phyloP scores from a whole-genome alignment of 306 rosid genomes.

The Malus sieversii region DNA sequence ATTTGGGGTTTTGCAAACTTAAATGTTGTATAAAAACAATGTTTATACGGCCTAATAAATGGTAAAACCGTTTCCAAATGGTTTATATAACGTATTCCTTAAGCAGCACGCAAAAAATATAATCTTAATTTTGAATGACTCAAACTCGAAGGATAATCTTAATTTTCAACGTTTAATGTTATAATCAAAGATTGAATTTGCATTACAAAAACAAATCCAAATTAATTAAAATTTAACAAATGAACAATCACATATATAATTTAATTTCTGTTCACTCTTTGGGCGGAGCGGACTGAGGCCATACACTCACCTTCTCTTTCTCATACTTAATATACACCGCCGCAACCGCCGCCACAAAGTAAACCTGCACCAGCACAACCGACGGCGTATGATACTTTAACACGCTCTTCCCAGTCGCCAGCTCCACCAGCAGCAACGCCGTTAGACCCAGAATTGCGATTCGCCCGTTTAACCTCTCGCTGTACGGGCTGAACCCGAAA shows the following conservation, averaged over 20 bases:
- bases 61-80: no score
- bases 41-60: no score
- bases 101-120: no score
- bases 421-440: constrained; percentile 74
- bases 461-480: constrained; percentile 70
- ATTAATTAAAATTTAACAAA: background rate
- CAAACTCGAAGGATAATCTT: no score
- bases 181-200: background rate
- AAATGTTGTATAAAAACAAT: no score
- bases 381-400: constrained; percentile 65
- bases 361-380: constrained; percentile 54
- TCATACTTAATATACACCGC: constrained; percentile 60
- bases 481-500: constrained; percentile 64
- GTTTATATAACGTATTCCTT: no score
- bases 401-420: constrained; percentile 78
- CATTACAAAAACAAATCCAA: background rate
- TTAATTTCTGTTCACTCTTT: background rate
- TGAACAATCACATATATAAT: background rate
- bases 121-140: no score
- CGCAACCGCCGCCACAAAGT: constrained; percentile 65
- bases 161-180: no score
- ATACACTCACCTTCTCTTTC: constrained; percentile 74
- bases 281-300: constrained; percentile 46
- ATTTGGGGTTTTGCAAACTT: no score
- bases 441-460: constrained; percentile 58